Evolutionary conservation across 163 green algal genomes (phyloP).

Genomic region (Prototheca stagnorum): DNA sequence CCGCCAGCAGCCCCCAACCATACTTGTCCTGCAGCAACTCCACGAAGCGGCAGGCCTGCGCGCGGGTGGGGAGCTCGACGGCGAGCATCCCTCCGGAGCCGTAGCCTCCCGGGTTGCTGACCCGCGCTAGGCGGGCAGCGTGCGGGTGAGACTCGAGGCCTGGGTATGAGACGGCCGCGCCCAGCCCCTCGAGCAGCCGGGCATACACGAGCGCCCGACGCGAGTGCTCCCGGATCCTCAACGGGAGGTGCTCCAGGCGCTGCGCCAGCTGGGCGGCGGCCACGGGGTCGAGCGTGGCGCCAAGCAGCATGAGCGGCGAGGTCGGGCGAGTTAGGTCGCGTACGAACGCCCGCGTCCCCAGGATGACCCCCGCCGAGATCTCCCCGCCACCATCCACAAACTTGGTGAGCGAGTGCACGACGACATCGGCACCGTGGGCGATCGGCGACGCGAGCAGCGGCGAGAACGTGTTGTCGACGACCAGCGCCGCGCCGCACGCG

Average conservation of each 20-base stretch:
- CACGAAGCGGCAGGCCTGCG: conserved; percentile 36
- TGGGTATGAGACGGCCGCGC: conserved; percentile 35
- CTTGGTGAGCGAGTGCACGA: conserved; percentile 60
- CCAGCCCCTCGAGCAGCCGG: conserved; percentile 14
- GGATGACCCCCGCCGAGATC: conserved; percentile 42
- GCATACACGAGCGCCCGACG: conserved; percentile 29
- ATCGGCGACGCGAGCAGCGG: conserved; percentile 34
- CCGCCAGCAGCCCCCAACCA: conserved; percentile 43
- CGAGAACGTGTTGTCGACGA: conserved; percentile 65
- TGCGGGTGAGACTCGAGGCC: conserved; percentile 38
- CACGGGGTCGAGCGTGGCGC: conserved; percentile 53
- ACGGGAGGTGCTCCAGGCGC: conserved; percentile 37
- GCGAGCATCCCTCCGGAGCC: conserved; percentile 43
- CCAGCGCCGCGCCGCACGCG: conserved; percentile 11
- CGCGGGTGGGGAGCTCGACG: conserved; percentile 25
- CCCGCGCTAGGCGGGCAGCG: conserved; percentile 15
- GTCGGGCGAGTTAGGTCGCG: conserved; percentile 40
- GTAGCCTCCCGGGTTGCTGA: conserved; percentile 38
- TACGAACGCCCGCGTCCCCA: conserved; percentile 28
- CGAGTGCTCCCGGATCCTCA: conserved; percentile 45
- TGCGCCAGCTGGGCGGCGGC: conserved; percentile 42
- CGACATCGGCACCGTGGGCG: conserved; percentile 37
- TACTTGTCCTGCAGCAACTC: conserved; percentile 51
- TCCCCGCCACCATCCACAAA: conserved; percentile 52
- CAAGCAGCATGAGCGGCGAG: conserved; percentile 47